Base-by-base conservation (phyloP, 371 early-diverging fungal species). In the Syncephalastrum contaminatum region DNA sequence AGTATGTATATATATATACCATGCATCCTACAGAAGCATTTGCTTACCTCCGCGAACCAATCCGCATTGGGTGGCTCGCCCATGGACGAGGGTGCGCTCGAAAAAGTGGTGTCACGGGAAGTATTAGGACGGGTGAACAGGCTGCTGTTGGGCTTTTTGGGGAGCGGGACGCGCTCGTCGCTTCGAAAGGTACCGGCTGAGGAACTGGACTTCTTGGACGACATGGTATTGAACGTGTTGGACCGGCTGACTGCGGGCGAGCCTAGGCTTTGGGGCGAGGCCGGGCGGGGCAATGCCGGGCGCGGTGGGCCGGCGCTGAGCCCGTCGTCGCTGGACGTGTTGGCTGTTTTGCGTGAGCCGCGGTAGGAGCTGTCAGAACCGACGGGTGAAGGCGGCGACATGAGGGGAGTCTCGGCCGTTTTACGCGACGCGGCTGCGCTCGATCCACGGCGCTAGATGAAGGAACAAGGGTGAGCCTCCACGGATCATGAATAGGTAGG, bases 221-320 rank as follows among this genome's bases (percentile, higher is more conserved):
- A 76, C 15, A 70, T 60, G 22, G 72, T 76, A 30, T 72, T 72
- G 54, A 69, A 73, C 8, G 77, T 77, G 43, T 73, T 77, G 0
- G 77, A 73, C 19, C 77, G 62, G 48, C 73, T 73, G 1, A 77
- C 56, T 5, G 50, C 56, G 2, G 63, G 54, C 10, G 76, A 66
- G 1, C 55, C 52, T 14, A 69, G 19, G 27, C 77, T 77, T 49
- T 64, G 69, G 22, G 76, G 76, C 3, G 72, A 73, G 19, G 61
- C 49, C 3, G 73, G 73, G 50, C 73, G 61, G 18, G 30, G 44
- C 22, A 30, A 30, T 2, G 36, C 7, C 12, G 36, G 36, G 12
- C 10, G 36, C 2, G 36, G 10, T 10, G 36, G 36, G 10, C 36
- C 36, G 7, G 36, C 36, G 10, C 36, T 30, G 36, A 30, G 36